Conservation (phyloP, 164 flowering plant genomes). For the Magnolia sinica region DNA sequence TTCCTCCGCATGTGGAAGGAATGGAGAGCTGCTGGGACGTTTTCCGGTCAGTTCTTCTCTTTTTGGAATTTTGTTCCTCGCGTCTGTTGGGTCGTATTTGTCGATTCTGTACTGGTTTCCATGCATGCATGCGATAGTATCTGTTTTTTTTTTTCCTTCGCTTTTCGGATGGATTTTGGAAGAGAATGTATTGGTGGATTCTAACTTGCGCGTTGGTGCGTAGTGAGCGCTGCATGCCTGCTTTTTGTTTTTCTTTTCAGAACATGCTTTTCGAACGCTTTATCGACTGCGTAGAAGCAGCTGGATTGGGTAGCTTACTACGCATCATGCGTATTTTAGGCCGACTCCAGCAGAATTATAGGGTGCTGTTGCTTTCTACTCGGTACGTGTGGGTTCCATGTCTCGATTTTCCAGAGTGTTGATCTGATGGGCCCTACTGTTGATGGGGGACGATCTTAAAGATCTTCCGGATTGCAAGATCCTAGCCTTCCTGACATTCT, state of each 20-base stretch:
- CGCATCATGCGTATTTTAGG: no score
- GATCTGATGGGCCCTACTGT: no score
- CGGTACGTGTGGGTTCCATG: no score
- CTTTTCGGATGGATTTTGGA: no score
- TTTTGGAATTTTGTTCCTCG: not conserved
- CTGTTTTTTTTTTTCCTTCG: not conserved
- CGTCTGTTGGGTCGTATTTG: not conserved
- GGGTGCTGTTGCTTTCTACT: no score
- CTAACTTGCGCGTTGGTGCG: not conserved
- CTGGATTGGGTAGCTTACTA: no score
- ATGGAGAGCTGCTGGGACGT: conserved; percentile 86
- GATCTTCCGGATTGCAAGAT: no score
- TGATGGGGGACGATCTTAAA: no score
- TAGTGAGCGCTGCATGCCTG: not conserved
- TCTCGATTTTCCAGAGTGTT: no score
- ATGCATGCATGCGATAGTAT: not conserved
- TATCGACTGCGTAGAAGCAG: no score
- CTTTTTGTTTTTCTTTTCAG: not conserved
- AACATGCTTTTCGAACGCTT: not conserved
- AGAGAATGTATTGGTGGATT: not conserved
- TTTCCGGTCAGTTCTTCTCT: conserved; percentile 53
- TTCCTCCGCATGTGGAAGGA: conserved; percentile 56
- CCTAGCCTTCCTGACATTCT: no score
- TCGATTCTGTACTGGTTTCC: not conserved
- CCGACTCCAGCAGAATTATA: no score